Evolutionary conservation across 208 protist genomes (phyloP).

Genomic region (Leishmania martiniquensis): DNA sequence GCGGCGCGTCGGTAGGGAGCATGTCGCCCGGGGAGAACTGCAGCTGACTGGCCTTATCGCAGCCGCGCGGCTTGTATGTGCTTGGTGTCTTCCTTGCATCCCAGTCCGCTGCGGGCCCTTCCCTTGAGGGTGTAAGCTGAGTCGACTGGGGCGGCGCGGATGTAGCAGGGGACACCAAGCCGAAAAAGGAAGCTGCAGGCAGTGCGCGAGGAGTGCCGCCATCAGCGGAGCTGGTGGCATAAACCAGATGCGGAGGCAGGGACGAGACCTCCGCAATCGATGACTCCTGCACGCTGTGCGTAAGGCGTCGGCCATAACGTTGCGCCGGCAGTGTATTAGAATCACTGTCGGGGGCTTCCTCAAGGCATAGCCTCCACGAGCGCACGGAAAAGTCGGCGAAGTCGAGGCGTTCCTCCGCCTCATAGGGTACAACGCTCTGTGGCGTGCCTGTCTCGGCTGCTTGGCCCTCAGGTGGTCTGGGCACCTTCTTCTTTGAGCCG

Average conservation of each 20-base stretch:
- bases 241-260: background rate
- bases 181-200: background rate
- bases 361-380: background rate
- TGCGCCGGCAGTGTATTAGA: background rate
- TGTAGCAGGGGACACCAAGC: background rate
- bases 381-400: background rate
- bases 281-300: background rate
- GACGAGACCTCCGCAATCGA: too few relatives aligned
- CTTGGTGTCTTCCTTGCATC: background rate
- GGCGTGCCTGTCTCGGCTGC: background rate
- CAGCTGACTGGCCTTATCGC: background rate
- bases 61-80: background rate
- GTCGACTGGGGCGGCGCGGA: background rate
- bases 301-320: background rate
- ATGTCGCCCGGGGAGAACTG: background rate
- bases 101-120: background rate
- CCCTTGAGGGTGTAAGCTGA: background rate
- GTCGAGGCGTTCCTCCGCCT: background rate
- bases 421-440: background rate
- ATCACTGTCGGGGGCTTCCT: background rate
- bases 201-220: background rate
- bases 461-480: background rate
- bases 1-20: background rate
- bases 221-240: background rate
- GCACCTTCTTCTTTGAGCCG: conserved; percentile 8